Conservation (phyloP, 345 rosid species). For the Eutrema japonicum region DNA sequence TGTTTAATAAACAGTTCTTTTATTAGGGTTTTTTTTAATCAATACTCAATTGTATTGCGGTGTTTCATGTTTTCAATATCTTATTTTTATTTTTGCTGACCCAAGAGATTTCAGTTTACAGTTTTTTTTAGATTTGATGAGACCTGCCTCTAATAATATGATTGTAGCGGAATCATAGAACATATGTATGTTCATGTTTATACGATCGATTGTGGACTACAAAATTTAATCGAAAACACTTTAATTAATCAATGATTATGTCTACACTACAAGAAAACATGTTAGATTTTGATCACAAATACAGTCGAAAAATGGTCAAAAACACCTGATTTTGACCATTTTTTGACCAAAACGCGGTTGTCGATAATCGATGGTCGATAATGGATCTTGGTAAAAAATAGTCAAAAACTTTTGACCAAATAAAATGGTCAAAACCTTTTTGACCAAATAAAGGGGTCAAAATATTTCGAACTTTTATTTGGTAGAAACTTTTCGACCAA, state of each 20-base stretch:
- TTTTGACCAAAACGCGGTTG: too few relatives aligned
- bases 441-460: too few relatives aligned
- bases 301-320: too few relatives aligned
- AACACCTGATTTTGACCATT: too few relatives aligned
- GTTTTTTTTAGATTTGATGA: not conserved
- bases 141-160: not conserved
- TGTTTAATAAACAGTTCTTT: slow-evolving; percentile 43
- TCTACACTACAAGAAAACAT: too few relatives aligned
- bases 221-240: not conserved
- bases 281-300: too few relatives aligned
- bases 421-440: too few relatives aligned
- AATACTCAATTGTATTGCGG: not conserved
- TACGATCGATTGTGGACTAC: not conserved
- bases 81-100: not conserved
- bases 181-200: not conserved
- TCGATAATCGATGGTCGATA: too few relatives aligned
- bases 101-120: not conserved
- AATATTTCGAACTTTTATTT: too few relatives aligned
- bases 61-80: not conserved
- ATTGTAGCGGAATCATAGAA: not conserved
- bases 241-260: not conserved
- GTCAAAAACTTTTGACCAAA: too few relatives aligned
- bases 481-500: too few relatives aligned
- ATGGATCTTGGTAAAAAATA: too few relatives aligned
- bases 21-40: not conserved